Evolutionary conservation across 805 yeast species (phyloP).

Genomic region (Wickerhamiella australiensis): DNA sequence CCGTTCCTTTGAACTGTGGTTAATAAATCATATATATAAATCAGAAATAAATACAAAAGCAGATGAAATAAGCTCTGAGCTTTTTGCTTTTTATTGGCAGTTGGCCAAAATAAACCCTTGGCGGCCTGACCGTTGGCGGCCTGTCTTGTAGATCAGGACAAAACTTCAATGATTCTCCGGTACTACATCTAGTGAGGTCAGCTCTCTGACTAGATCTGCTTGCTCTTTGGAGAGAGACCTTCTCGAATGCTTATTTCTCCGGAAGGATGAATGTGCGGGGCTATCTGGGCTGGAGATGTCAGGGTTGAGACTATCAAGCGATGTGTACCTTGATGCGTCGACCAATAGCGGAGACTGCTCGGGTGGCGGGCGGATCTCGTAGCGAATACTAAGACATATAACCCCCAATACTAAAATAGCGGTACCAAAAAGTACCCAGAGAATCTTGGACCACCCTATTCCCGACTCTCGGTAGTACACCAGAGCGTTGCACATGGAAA

Average conservation of each 20-base stretch:
- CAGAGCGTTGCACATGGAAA: conserved; percentile 54
- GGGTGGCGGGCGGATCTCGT: conserved; percentile 1
- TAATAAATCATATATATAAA: too few relatives aligned
- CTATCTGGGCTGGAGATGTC: conserved; percentile 19
- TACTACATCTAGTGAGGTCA: conserved; percentile 24
- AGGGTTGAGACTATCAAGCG: conserved; percentile 23
- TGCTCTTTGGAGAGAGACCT: conserved; percentile 43
- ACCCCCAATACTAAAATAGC: conserved; percentile 44
- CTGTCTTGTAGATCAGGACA: background rate
- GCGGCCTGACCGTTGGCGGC: too few relatives aligned
- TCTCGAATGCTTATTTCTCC: conserved; percentile 21
- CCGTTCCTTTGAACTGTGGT: too few relatives aligned
- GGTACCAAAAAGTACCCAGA: conserved; percentile 41
- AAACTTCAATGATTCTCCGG: background rate
- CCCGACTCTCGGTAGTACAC: conserved; percentile 40
- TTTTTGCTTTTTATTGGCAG: too few relatives aligned
- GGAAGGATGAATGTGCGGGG: background rate
- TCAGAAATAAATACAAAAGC: background rate
- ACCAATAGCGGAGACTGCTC: conserved; percentile 13
- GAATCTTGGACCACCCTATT: conserved; percentile 28
- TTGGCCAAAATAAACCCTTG: background rate
- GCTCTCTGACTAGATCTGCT: conserved; percentile 36
- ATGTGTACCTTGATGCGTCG: conserved; percentile 21
- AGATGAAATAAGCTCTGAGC: too few relatives aligned
- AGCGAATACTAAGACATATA: conserved; percentile 23